Evolutionary conservation across 345 rosid species (phyloP), one percentile per base, ranked within the genome.

Genomic region (Citrus hindsii): DNA sequence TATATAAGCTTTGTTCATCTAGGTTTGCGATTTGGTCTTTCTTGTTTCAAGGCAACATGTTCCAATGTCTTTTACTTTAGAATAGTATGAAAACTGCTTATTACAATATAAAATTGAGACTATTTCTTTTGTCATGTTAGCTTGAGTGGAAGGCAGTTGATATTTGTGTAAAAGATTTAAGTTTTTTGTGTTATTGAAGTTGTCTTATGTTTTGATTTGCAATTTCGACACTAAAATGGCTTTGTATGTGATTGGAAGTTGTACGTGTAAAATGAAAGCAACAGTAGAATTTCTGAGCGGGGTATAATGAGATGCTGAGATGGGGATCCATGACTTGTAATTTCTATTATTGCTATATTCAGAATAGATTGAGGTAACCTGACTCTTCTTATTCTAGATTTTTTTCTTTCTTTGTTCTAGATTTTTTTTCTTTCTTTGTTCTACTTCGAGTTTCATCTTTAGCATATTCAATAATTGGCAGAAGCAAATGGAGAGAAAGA

Each of bases 11-110:
- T 33, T 70, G 37, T 73, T 38, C 37, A 33, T 79, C 83, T 84
- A 96, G 98, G 99, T 97, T 77, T 91, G 97, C 77, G 97, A 94
- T 89, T 96, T 87, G 99, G 98, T 68, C 97, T 96, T 81, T 96
- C 98, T 42, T 93, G 98, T 73, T 87, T 94, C 59, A 97, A 94
- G 83, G 98, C 33, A 32, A 7, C 21, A 35, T 16, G 25, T 28
- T 42, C 68, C 13, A 27, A 22, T n/a, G 32, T 58, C 53, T 24
- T 80, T 63, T 22, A 67, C 30, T 76, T 76, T n/a, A 42, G 76
- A 40, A 32, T 77, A 71, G 19, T n/a, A 53, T 48, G 6, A 35
- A 33, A 35, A 56, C 13, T 69, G n/a, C 62, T 69, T 53, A 6
- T 67, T 28, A 24, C 73, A 68, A 24, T 48, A 67, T 67, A 21